Evolutionary conservation across 768 basidiomycete species (phyloP).

Genomic region (Lactarius psammicola): DNA sequence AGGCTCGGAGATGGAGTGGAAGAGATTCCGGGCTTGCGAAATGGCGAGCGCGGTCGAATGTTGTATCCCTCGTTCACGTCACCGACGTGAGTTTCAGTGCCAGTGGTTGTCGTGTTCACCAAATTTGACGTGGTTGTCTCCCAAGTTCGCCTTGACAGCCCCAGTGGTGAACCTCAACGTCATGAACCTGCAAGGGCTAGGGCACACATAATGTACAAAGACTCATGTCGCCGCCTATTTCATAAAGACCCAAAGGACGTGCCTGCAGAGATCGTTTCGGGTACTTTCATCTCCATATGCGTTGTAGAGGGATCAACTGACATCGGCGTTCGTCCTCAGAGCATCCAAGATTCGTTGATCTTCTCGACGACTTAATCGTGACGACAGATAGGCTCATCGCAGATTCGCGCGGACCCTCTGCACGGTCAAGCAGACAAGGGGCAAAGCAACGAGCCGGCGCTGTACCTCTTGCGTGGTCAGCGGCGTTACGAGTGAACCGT

Average conservation of each 20-base stretch:
- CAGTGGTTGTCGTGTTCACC: conserved; percentile 6
- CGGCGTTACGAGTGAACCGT: neutral
- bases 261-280: conserved; percentile 10
- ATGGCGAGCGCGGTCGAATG: neutral
- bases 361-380: neutral
- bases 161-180: neutral
- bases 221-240: conserved; percentile 2
- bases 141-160: neutral
- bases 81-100: neutral
- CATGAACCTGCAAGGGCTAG: neutral
- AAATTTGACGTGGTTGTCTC: conserved; percentile 12
- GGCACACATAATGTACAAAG: neutral
- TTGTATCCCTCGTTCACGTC: neutral
- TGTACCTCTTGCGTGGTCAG: neutral
- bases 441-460: neutral
- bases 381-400: conserved; percentile 6
- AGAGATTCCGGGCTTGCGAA: no score
- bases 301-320: neutral
- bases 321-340: neutral
- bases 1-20: neutral
- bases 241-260: neutral
- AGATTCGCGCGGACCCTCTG: neutral
- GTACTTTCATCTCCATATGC: neutral
- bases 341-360: neutral
- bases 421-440: neutral